Conservation (phyloP, 345 rosid genomes). For the Rhodamnia rubescens region DNA sequence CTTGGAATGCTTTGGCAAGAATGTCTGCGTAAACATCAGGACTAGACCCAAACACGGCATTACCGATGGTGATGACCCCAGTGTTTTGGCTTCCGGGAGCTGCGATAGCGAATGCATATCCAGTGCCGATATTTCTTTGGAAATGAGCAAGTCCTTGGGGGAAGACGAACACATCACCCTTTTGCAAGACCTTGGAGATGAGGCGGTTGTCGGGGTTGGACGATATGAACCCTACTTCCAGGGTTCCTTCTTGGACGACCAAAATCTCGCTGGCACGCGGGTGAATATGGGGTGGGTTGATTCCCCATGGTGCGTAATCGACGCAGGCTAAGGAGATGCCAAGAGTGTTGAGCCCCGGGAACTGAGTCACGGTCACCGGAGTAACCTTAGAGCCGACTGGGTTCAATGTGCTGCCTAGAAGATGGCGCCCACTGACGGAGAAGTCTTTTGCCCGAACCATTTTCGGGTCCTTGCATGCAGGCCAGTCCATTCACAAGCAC, state of each 20-base stretch:
- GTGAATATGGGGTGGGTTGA: neutral
- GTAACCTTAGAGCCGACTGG: neutral
- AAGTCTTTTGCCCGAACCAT: neutral
- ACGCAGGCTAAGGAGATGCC: neutral
- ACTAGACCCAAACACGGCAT: neutral
- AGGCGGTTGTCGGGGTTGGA: neutral
- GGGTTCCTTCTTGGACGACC: fast-evolving
- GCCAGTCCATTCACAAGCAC: neutral
- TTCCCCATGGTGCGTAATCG: neutral
- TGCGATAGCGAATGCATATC: neutral
- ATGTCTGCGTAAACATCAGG: neutral
- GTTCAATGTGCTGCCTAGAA: neutral
- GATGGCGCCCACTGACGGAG: neutral
- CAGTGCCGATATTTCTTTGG: fast-evolving
- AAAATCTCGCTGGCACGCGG: fast-evolving
- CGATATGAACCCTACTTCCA: neutral
- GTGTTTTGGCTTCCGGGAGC: neutral
- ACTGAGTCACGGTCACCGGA: neutral
- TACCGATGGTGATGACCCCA: fast-evolving
- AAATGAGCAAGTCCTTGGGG: neutral
- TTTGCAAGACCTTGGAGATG: neutral
- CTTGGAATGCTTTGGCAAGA: neutral
- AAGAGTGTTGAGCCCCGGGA: neutral
- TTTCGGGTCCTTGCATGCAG: neutral
- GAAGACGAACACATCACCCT: neutral